These are phyloP conservation scores for Lepiota subincarnata DNA, from an alignment of 768 basidiomycete species.

Conservation along the genomic window DNA sequence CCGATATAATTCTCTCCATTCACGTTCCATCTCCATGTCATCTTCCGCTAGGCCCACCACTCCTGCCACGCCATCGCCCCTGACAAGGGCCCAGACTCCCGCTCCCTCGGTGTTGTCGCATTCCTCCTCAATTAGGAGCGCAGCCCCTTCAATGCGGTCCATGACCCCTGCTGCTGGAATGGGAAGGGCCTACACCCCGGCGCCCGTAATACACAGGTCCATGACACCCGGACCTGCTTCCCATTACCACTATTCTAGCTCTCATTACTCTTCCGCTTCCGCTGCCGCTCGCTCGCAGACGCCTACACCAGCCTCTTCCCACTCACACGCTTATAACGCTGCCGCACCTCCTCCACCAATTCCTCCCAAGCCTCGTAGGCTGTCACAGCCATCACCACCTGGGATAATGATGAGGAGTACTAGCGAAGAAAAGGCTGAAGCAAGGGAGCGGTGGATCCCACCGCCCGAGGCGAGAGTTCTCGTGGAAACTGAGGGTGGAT, in stretches of 20 bases:
- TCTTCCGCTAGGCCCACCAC: conserved; percentile 37
- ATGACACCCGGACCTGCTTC: conserved; percentile 21
- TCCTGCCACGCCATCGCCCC: conserved; percentile 36
- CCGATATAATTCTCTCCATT: conserved; percentile 50
- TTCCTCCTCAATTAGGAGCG: conserved; percentile 21
- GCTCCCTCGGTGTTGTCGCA: conserved; percentile 28
- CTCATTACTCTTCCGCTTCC: conserved; percentile 12
- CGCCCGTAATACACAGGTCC: conserved; percentile 16
- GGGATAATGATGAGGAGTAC: conserved; percentile 58
- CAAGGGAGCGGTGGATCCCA: conserved; percentile 67
- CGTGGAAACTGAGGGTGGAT: conserved; percentile 16
- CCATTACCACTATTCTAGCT: conserved; percentile 7
- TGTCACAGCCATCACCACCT: conserved; percentile 50
- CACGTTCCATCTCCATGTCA: conserved; percentile 55
- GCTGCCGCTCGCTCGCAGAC: conserved; percentile 34
- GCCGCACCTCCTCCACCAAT: conserved; percentile 23
- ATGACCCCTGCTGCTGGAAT: conserved; percentile 8
- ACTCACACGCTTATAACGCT: conserved; percentile 26
- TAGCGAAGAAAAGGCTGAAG: conserved; percentile 61
- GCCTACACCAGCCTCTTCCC: conserved; percentile 37
- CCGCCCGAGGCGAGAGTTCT: conserved; percentile 24
- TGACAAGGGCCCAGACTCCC: conserved; percentile 38
- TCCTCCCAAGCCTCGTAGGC: conserved; percentile 43
- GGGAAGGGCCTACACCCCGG: conserved; percentile 15
- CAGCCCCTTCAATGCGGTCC: conserved; percentile 4